Evolutionary conservation across 148 eudicot species (phyloP).

Genomic region (Vaccinium myrtillus): DNA sequence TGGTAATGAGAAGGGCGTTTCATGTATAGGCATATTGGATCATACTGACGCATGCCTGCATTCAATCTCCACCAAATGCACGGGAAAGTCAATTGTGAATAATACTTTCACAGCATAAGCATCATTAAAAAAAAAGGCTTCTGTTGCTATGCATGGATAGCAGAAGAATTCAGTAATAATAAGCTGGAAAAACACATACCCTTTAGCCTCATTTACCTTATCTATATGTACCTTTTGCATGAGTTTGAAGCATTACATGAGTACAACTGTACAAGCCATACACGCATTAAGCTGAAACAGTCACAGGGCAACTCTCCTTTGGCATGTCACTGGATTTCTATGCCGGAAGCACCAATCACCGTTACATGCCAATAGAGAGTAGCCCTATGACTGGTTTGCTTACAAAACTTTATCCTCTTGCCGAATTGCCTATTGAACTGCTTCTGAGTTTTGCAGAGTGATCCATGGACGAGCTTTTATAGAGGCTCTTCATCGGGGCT

Average conservation of each 20-base stretch:
- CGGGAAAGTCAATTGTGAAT: background rate
- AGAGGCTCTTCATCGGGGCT: background rate
- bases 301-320: conserved; percentile 28
- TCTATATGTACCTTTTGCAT: background rate
- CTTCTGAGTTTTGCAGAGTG: conserved; percentile 5
- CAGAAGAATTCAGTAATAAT: background rate
- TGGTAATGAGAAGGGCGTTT: background rate
- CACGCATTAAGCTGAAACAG: conserved; percentile 34
- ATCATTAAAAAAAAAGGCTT: background rate
- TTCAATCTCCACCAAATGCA: background rate
- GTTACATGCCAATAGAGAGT: conserved; percentile 42
- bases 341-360: background rate
- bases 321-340: conserved; percentile 26
- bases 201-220: conserved; percentile 11
- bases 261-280: background rate
- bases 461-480: background rate
- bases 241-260: conserved; percentile 9
- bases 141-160: conserved; percentile 2
- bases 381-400: conserved; percentile 42
- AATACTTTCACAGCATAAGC: background rate
- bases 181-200: background rate
- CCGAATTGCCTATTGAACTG: background rate
- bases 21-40: background rate
- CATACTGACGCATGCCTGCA: background rate
- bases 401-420: background rate